Conservation (phyloP, 2,329 filamentous ascomycete genomes). For the Diaporthe citriasiana region DNA sequence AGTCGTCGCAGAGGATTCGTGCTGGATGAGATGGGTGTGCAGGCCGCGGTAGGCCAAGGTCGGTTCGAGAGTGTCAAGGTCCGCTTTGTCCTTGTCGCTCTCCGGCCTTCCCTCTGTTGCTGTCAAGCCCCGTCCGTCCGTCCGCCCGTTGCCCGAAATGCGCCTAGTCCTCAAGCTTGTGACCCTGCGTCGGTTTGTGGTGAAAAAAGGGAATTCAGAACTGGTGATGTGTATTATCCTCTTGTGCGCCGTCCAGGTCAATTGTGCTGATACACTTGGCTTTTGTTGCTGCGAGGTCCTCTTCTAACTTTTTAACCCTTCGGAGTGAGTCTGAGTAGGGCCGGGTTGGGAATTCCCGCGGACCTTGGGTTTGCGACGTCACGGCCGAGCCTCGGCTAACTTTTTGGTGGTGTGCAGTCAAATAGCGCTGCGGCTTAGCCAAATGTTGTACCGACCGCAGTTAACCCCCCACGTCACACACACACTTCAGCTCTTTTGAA, state of each 20-base stretch:
- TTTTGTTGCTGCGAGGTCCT: neutral
- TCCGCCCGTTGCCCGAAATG: slow-evolving; percentile 28
- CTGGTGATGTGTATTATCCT: neutral
- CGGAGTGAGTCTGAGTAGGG: slow-evolving; percentile 31
- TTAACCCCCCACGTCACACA: slow-evolving; percentile 2
- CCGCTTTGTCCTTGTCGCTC: slow-evolving; percentile 11
- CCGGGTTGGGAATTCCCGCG: slow-evolving; percentile 27
- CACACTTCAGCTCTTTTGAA: neutral
- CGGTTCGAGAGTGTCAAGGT: neutral
- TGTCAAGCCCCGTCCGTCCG: slow-evolving; percentile 28
- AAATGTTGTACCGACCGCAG: neutral
- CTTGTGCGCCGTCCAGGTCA: neutral
- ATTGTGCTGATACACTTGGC: slow-evolving; percentile 26
- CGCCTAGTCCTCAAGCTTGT: slow-evolving; percentile 24
- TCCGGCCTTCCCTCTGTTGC: slow-evolving; percentile 9
- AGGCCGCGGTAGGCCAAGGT: neutral
- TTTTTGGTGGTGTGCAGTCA: slow-evolving; percentile 18
- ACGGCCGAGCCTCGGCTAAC: slow-evolving; percentile 39
- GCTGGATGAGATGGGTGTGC: neutral
- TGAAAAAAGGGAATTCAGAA: neutral
- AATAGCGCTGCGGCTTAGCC: neutral
- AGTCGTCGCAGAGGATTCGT: slow-evolving; percentile 3
- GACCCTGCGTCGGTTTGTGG: neutral
- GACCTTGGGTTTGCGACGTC: slow-evolving; percentile 34
- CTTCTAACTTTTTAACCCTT: neutral